phyloP scores from a whole-genome alignment of 2,329 filamentous ascomycete genomes.

The Fusarium coicis region DNA sequence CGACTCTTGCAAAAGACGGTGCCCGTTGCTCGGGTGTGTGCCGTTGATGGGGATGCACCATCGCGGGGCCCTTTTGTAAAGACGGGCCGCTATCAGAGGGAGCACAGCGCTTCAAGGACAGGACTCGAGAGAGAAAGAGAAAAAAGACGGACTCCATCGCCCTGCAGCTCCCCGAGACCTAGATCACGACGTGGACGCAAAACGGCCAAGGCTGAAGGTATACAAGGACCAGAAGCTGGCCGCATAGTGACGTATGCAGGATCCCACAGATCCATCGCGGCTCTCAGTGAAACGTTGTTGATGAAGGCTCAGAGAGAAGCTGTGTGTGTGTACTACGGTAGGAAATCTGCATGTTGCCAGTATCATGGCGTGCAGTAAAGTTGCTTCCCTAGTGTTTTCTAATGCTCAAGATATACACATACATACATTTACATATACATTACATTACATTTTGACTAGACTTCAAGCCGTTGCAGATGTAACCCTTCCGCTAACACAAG shows the following conservation, averaged over 20 bases:
- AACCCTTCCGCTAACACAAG: slow-evolving; percentile 29
- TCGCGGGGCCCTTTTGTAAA: slow-evolving; percentile 32
- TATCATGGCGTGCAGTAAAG: slow-evolving; percentile 29
- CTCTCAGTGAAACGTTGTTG: slow-evolving; percentile 4
- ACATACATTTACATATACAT: slow-evolving; percentile 35
- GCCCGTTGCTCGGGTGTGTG: slow-evolving; percentile 39
- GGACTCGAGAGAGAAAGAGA: background rate
- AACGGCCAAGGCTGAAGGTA: slow-evolving; percentile 33
- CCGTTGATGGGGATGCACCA: slow-evolving; percentile 27
- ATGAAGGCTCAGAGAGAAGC: background rate
- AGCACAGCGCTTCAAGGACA: slow-evolving; percentile 18
- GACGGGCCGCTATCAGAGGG: slow-evolving; percentile 28
- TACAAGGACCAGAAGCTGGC: slow-evolving; percentile 29
- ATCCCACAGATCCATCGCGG: slow-evolving; percentile 25
- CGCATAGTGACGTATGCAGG: slow-evolving; percentile 42
- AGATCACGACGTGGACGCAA: slow-evolving; percentile 40
- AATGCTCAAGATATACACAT: slow-evolving; percentile 33
- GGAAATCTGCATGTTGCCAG: slow-evolving; percentile 10
- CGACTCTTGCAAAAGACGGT: slow-evolving; percentile 42
- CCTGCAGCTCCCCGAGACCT: slow-evolving; percentile 27
- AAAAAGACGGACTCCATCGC: slow-evolving; percentile 7
- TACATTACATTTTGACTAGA: slow-evolving; percentile 5
- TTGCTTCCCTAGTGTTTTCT: slow-evolving; percentile 21
- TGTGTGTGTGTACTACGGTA: slow-evolving; percentile 1
- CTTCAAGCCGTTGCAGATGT: slow-evolving; percentile 24